A percentile compares a stretch with the other conserved stretches of the same genome.
phyloP scores from a whole-genome alignment of 345 rosid species.

The Camelina sativa region DNA sequence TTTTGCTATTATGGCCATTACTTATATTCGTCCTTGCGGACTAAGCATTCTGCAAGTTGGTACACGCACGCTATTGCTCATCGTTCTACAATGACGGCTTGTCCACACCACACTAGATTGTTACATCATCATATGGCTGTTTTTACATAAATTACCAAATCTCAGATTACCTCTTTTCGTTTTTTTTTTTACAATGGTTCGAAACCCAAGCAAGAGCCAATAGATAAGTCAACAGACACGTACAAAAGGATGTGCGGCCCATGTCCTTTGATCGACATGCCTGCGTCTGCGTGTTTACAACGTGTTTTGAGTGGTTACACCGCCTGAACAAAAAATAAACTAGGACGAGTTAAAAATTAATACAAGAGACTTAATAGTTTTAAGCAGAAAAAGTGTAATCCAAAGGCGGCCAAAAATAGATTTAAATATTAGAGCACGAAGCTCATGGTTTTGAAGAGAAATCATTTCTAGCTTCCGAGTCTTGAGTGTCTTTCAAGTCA shows the following conservation, averaged over 20 bases:
- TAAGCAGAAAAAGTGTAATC: not conserved
- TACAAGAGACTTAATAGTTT: not conserved
- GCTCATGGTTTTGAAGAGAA: not conserved
- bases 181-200: slow-evolving; percentile 13
- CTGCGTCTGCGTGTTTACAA: slow-evolving; percentile 10
- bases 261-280: slow-evolving; percentile 19
- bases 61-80: slow-evolving; percentile 27
- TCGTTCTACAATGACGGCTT: slow-evolving; percentile 44
- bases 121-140: not conserved
- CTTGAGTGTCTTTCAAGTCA: slow-evolving; percentile 37
- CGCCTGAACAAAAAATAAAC: not conserved
- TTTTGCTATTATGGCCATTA: not conserved
- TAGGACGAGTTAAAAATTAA: not conserved
- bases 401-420: slow-evolving; percentile 16
- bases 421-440: slow-evolving; percentile 16
- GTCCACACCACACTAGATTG: slow-evolving; percentile 22
- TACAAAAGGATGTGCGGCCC: slow-evolving; percentile 29
- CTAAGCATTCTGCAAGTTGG: slow-evolving; percentile 39
- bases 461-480: slow-evolving; percentile 23
- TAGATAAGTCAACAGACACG: slow-evolving; percentile 19
- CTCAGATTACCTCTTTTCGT: not conserved
- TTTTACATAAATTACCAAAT: not conserved
- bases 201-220: slow-evolving; percentile 4
- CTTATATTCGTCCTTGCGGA: not conserved
- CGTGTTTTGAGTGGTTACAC: slow-evolving; percentile 19